Base-by-base conservation (phyloP, 2,329 filamentous ascomycete genomes). In the Botrytis medusae region DNA sequence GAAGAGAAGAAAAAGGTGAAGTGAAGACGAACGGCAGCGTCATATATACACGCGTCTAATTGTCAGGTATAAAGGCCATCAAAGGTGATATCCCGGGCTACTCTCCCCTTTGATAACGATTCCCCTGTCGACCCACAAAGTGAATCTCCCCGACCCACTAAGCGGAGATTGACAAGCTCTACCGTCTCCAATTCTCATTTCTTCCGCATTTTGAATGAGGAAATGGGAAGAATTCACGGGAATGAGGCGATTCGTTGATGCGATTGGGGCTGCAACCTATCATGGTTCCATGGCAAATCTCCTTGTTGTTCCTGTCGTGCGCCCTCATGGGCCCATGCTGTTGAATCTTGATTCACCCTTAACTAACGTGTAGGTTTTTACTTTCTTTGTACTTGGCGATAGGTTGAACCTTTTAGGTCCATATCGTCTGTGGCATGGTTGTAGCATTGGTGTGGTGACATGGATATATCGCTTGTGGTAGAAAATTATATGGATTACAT, bases 1-100 rank as follows among this genome's bases (percentile, higher is more conserved):
- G 76, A 73, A 73, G 74, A 73, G 72, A 74, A 71, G 68, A 74
- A 72, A 74, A 74, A 54, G 63, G 0, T 34, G 22, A 48, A 60
- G 22, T 16, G 40, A 42, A 22, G 65, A 70, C 37, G 46, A 57
- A 37, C 22, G 25, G 29, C 67, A 54, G 59, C 37, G 44, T 57
- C 51, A 72, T 72, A 73, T 73, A 73, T 73, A 69, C 57, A 70
- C 65, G 48, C 54, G 71, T 72, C 63, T 59, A 60, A n/a, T 42
- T 29, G n/a, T 42, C 48, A n/a, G n/a, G 34, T 32, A 22, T 40
- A 16, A 32, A 69, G 14, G 14, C 18, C 22, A 42, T 59, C 29
- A 54, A 60, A 44, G 14, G 22, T 46, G 42, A 60, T 14, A 60
- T 69, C 16, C 51, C 63, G 32, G 63, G 6, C 51, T 29, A 54